Percentiles rank a stretch among this genome's conserved stretches.
Evolutionary conservation across 305 asterid species (phyloP).

Genomic region (Coffea humblotiana): DNA sequence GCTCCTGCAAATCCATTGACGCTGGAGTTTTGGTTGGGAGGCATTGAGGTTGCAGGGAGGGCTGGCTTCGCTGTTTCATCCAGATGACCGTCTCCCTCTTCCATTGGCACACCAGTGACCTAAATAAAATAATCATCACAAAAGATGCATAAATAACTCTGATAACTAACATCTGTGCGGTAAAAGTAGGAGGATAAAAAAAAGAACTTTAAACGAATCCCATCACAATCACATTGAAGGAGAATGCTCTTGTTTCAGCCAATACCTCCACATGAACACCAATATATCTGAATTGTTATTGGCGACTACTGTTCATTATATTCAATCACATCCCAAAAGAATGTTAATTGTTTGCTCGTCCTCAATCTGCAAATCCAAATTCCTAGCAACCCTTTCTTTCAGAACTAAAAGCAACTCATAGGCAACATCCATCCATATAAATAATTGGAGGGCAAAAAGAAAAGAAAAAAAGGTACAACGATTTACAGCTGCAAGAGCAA

Average conservation of each 20-base stretch:
- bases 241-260: background rate
- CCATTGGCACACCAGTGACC: conserved; percentile 58
- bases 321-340: background rate
- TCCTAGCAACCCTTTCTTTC: background rate
- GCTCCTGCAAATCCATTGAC: conserved; percentile 47
- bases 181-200: background rate
- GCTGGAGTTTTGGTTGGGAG: conserved; percentile 29
- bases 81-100: conserved; percentile 35
- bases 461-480: no score
- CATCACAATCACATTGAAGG: no score
- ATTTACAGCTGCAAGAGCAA: no score
- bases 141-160: no score
- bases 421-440: no score
- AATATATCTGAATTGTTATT: no score
- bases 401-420: no score
- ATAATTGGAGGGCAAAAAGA: no score
- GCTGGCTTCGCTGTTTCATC: conserved; percentile 21
- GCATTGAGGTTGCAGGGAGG: conserved; percentile 17
- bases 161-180: no score
- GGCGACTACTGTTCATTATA: no score
- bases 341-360: no score
- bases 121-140: conserved; percentile 30
- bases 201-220: no score
- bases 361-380: background rate
- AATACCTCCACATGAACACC: background rate